A percentile compares a stretch with the other conserved stretches of the same genome.
Conservation (phyloP, 1,139 yeast genomes). For the Magnusiomyces ingens region DNA sequence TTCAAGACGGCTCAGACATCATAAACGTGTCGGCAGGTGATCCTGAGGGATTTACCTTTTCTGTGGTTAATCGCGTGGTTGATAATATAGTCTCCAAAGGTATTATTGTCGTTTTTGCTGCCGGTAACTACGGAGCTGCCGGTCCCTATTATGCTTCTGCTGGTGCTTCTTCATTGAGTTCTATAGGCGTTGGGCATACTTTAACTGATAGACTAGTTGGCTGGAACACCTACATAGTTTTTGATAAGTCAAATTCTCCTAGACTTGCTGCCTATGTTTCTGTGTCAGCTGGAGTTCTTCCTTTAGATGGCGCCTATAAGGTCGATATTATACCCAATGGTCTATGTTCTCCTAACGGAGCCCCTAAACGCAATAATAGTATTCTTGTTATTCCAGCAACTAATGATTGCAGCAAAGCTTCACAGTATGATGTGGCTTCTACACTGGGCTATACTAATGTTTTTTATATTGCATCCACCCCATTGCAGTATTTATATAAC, state of each 20-base stretch:
- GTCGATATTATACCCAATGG: conserved; percentile 7
- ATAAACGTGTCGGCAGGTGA: conserved; percentile 20
- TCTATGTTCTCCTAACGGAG: neutral
- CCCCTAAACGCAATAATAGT: neutral
- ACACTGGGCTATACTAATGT: neutral
- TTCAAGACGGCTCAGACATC: conserved; percentile 19
- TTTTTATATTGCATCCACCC: neutral
- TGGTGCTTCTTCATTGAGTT: neutral
- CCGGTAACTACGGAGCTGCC: conserved; percentile 12
- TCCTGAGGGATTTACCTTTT: neutral
- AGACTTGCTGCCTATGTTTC: conserved; percentile 6
- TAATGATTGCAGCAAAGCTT: neutral
- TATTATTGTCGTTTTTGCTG: conserved; percentile 7
- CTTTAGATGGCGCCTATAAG: conserved; percentile 5
- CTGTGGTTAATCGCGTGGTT: conserved; percentile 2
- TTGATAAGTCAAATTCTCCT: conserved; percentile 6
- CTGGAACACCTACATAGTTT: conserved; percentile 10
- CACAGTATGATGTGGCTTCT: conserved; percentile 1
- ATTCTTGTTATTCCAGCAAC: conserved; percentile 2
- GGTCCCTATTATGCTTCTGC: conserved; percentile 9
- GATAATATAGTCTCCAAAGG: conserved; percentile 7
- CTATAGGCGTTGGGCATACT: conserved; percentile 8
- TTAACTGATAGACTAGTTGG: conserved; percentile 6
- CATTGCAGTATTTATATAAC: conserved; percentile 1
- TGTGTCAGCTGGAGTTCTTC: conserved; percentile 7